Base-by-base conservation (phyloP, 2,329 filamentous ascomycete species). In the Penicillium oxalicum region DNA sequence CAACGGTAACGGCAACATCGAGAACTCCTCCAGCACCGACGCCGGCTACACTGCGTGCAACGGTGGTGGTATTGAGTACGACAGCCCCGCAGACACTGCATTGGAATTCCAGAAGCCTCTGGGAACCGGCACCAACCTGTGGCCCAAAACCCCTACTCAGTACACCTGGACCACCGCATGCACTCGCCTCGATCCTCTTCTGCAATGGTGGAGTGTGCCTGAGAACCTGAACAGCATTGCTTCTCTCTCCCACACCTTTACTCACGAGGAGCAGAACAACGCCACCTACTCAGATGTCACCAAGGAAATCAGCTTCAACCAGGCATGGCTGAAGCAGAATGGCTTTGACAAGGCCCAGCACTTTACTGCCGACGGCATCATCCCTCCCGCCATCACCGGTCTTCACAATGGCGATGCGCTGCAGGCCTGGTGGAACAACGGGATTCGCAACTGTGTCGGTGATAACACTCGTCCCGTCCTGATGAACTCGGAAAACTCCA, bases 371-470 rank as follows among this genome's bases (percentile, higher is more conserved):
- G 72, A 74, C 35, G 80, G 80, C 28, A 72, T 84, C 45, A 80
- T 84, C 49, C 81, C 81, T 2, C 81, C 81, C 0, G 80, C 79
- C 33, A 84, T 84, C 51, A 84, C 81, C 1, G 81, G 81, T 42
- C 61, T 83, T 26, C 78, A 83, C 67, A 84, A 84, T 55, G 80
- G 77, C n/a, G 81, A 84, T 62, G 80, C 74, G 9, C 75, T 84
- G 40, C 66, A 67, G 45, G 81, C 78, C 5, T 84, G 79, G 79
- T 70, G 70, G 57, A 77, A 81, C 39, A 79, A 79, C 49, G 79
- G 80, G n/a, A 77, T 83, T 54, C 70, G 63, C 13, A 76, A 79
- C 55, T 80, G 78, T 44, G 79, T 84, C n/a, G 81, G 81, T 34
- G 81, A 84, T 62, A 84, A 83, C 66, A 83, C 80, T 2, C 74